Percentiles rank a stretch among this genome's conserved stretches.
Evolutionary conservation across 371 early-diverging fungal species (phyloP).

Genomic region (Paraphysoderma sedebokerense): DNA sequence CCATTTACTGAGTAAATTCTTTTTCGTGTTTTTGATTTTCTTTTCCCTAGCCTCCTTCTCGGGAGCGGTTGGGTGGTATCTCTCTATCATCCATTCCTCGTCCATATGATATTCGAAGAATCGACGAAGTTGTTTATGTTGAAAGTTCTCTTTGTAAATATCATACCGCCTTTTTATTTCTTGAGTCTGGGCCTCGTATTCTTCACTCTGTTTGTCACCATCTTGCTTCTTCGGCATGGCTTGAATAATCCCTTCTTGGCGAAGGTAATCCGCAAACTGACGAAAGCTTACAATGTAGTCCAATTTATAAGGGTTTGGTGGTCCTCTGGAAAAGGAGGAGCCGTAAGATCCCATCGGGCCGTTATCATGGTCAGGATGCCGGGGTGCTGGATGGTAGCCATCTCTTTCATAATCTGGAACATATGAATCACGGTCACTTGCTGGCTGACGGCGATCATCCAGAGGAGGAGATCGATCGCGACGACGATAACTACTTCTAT

Average conservation of each 20-base stretch:
- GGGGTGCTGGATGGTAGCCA: too few species aligned
- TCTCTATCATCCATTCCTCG: background rate
- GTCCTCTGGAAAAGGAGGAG: too few species aligned
- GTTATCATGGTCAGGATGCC: too few species aligned
- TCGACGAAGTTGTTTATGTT: background rate
- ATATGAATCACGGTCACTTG: too few species aligned
- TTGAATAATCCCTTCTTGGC: background rate
- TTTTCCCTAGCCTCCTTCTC: background rate
- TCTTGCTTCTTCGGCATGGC: background rate
- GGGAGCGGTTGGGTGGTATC: background rate
- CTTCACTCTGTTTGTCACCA: too few species aligned
- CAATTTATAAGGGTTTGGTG: too few species aligned
- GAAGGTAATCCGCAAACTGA: background rate
- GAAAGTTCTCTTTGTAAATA: background rate
- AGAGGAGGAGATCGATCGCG: too few species aligned
- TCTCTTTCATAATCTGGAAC: too few species aligned
- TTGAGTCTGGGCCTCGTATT: background rate
- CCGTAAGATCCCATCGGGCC: too few species aligned
- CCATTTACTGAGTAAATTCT: background rate
- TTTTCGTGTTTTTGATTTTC: background rate
- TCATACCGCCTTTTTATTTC: background rate
- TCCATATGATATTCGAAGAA: background rate
- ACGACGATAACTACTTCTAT: too few species aligned
- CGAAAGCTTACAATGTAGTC: too few species aligned
- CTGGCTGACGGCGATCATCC: too few species aligned